Base-by-base conservation (phyloP, 2,329 filamentous ascomycete genomes). In the Fusarium nisikadoi region DNA sequence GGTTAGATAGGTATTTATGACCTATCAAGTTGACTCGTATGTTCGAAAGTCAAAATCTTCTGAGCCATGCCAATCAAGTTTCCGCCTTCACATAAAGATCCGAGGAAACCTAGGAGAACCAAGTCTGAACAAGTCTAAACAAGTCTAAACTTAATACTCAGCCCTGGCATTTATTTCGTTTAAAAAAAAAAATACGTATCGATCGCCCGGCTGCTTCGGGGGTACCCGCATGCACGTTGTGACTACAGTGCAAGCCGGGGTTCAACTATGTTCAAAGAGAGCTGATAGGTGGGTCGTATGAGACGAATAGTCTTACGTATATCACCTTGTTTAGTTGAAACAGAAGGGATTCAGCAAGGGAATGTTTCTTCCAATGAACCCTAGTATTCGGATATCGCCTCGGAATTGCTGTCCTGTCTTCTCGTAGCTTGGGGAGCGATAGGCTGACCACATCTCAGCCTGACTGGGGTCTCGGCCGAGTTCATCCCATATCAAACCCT, bases 181-280 rank as follows among this genome's bases (percentile, higher is more conserved):
- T 27, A 23, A 23, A 53, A 56, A 55, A 23, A 53, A 56, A 55
- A 42, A 52, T 53, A 68, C 23, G 25, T 46, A 65, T 41, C 29
- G 33, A 50, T 35, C 38, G 46, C 31, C 58, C 46, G 49, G 20
- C 36, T 50, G 31, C 52, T 45, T 68, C 49, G 57, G 57, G 72
- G 69, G 70, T 65, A 60, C 65, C 49, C 49, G 65, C 72, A 75
- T 65, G 46, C 58, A 70, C 46, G 65, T 39, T 63, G 56, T 67
- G 71, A 64, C 71, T 45, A 59, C 47, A 27, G 33, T 53, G 33
- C 33, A 68, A 59, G 43, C 53, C 56, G 41, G 67, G 52, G 52
- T 62, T 50, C 35, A 62, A 42, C 36, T 68, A 27, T 7, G 41
- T n/a, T 61, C 58, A 58, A 68, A 54, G 27, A 27, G 55, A 70